Evolutionary conservation across 441 rosid species (phyloP), one percentile per base, ranked within the genome.

Genomic region (Jatropha podagrica): DNA sequence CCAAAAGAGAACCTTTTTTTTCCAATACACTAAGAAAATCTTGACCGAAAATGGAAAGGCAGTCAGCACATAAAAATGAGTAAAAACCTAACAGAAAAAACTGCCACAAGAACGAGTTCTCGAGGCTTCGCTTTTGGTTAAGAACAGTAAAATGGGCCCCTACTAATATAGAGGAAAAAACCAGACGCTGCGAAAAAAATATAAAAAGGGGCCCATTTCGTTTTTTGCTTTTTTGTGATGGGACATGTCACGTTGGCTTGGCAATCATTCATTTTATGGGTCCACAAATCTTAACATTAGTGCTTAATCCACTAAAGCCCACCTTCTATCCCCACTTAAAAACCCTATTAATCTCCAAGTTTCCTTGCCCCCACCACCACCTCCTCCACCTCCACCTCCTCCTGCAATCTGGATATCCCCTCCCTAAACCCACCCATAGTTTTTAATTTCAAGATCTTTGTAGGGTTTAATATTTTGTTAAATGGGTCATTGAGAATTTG

Each of bases 291-390:
- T 68, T 71, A 82, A 77, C 73, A 69, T 42, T 81, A 88, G 86
- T 87, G 91, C 72, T 73, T 72, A 84, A 68, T 81, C 87, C 91
- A 88, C 91, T 81, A 65, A 67, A 68, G 62, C 83, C 76, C 83
- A 79, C 84, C 84, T 76, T 52, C 69, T 71, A 18, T 18, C 65
- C 11, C 82, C 51, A 41, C 68, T 76, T 17, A 14, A 17, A 17
- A 1, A 52, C 7, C 7, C 7, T 52, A 52, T 52, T 27, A 41
- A 18, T 64, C 2, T 66, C 54, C 2, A 20, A 11, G 5, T 15
- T 14, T 48, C 62, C 15, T 54, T 26, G 74, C 64, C 81, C 80
- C 81, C 81, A 72, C 71, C 75, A 18, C 76, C 63, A 0, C 32
- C 32, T 0, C 32, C 32, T 32, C 32, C 32, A 63, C 52, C 26